phyloP scores from a whole-genome alignment of 805 yeast genomes.

The Schwanniomyces vanrijiae region DNA sequence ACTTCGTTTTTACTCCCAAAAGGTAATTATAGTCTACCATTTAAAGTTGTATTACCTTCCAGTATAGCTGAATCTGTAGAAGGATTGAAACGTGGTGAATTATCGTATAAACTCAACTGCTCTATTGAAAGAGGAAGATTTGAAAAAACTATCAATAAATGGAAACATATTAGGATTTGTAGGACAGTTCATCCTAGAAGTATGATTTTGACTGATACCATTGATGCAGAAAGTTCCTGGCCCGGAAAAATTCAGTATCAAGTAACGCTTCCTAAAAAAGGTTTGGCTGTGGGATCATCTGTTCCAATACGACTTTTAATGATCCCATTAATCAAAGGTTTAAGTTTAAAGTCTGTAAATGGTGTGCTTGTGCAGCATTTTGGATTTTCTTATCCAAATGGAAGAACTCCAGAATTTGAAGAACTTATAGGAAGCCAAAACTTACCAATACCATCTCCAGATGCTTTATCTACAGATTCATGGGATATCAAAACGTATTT shows the following conservation, averaged over 20 bases:
- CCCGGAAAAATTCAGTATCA: slow-evolving; percentile 52
- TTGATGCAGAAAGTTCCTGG: slow-evolving; percentile 52
- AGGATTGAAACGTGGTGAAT: slow-evolving; percentile 43
- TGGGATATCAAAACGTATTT: slow-evolving; percentile 47
- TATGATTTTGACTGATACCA: slow-evolving; percentile 38
- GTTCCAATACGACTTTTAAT: slow-evolving; percentile 43
- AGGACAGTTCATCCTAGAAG: slow-evolving; percentile 44
- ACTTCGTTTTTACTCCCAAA: slow-evolving; percentile 45
- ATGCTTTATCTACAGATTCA: slow-evolving; percentile 27
- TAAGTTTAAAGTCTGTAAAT: slow-evolving; percentile 25
- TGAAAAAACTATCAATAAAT: slow-evolving; percentile 33
- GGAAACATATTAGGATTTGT: slow-evolving; percentile 43
- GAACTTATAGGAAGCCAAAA: slow-evolving; percentile 27
- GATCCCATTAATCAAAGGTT: slow-evolving; percentile 49
- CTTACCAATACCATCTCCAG: slow-evolving; percentile 18
- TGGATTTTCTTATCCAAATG: slow-evolving; percentile 32
- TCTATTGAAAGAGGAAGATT: slow-evolving; percentile 44
- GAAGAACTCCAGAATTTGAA: slow-evolving; percentile 43
- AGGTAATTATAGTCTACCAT: slow-evolving; percentile 55
- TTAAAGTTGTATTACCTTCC: slow-evolving; percentile 44
- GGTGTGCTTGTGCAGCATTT: slow-evolving; percentile 32
- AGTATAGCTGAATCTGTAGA: slow-evolving; percentile 51
- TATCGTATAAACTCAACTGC: slow-evolving; percentile 44
- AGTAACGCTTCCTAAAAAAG: slow-evolving; percentile 43
- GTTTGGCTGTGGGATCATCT: slow-evolving; percentile 47